Base-by-base conservation (phyloP, 2,329 filamentous ascomycete genomes). In the Blastomyces silverae region DNA sequence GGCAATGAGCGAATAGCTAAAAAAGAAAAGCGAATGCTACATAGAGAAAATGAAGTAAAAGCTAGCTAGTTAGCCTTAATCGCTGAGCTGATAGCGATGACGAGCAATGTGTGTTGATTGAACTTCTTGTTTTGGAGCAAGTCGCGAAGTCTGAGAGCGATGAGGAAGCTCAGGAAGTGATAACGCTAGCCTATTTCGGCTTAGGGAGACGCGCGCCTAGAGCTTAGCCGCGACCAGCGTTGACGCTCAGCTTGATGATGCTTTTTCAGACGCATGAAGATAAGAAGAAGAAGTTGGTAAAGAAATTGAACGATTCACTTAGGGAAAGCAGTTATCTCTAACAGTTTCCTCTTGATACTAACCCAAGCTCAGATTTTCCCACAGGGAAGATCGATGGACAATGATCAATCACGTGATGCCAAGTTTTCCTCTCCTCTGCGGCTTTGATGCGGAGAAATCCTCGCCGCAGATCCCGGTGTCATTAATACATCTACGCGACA, bases 71-170 rank as follows among this genome's bases (percentile, higher is more conserved):
- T 10, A 50, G 37, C 39, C 44, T 50, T 48, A 46, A 28, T 48
- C 13, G 58, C 48, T 25, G 15, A 31, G 17, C 44, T 17, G 58
- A 25, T 50, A 22, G 28, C 20, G 44, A 17, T n/a, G 17, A 3
- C 13, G 22, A 48, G 42, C 39, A 61, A 61, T 61, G 42, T 34
- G 42, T 50, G 58, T 34, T 61, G 22, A 48, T 61, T 42, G 56
- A 42, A 37, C 34, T 42, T 37, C 34, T 25, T 39, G 34, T 42
- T 22, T 58, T 25, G 34, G 34, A 56, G 53, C 53, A 48, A 37
- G 58, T 61, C 25, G 42, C 58, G 58, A 46, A 13, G 39, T 59
- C n/a, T 59, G 39, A 42, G 57, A 59, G 42, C 39, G 34, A 3
- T 15, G 31, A 22, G 37, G 44, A 34, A 61, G 58, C 58, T 61